Base-by-base conservation (phyloP, 805 yeast genomes). In the Starmerella bacillaris region DNA sequence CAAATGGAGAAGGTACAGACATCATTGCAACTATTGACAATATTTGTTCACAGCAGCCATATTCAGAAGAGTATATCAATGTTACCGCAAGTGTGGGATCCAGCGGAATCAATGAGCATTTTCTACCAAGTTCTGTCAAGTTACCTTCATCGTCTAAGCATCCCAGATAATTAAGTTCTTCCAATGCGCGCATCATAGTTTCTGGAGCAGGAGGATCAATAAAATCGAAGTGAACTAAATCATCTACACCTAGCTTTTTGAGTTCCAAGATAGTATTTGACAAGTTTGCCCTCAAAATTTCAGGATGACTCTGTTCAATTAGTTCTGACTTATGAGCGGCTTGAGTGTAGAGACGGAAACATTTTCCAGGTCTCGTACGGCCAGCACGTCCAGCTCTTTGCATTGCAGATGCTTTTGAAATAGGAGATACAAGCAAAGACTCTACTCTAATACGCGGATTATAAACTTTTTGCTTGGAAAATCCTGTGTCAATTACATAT, bases 191-290 rank as follows among this genome's bases (percentile, higher is more conserved):
- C 98, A 89, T 89, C 98, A 86, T 89, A 5, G 98, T 89, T 58
- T 86, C 98, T 7, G 98, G 98, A 2, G 96, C 96, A 11, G 98
- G 98, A 5, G 98, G 96, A 53, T 86, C 98, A 93, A 86, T 86
- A 54, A 89, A 86, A 56, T 89, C 98, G 53, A 86, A 86, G 59
- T 86, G 96, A 27, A 89, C 98, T 51, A 86, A 69, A 59, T 86
- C 96, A 53, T 89, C 93, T 44, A 86, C 69, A 11, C 96, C 96
- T 44, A 89, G 68, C 58, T 89, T 89, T 56, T 89, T 89, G 57
- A 86, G 65, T 55, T 89, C 93, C 43, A 86, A 61, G 24, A 86
- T 96, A 0, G 95, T 89, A 18, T 83, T 75, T 4, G 94, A 75
- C 51, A 86, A 67, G 58, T 86, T 86, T 40, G 86, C 75, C 53